Base-by-base conservation (phyloP, 2,329 filamentous ascomycete genomes). In the Madurella mycetomatis region DNA sequence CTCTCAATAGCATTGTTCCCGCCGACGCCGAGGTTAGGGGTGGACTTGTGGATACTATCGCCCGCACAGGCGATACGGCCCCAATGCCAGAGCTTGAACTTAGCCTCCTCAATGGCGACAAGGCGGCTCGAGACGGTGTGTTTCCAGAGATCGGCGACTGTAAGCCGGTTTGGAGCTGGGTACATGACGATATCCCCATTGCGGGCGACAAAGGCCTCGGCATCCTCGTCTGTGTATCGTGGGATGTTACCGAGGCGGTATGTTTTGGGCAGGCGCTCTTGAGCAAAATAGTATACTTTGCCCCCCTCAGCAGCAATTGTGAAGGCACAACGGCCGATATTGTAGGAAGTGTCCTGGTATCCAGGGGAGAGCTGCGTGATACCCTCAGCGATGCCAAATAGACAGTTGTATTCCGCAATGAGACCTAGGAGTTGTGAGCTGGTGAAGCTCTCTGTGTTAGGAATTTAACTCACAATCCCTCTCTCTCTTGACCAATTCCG, bases 1-100 rank as follows among this genome's bases (percentile, higher is more conserved):
- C 49, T 59, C 46, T 62, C 60, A 25, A 62, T 56, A 16, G 53
- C 60, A 12, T 34, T 15, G 41, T 62, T 62, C 2, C 56, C 60
- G 17, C 60, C 60, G 16, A 47, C 17, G 1, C 58, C 60, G 13
- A 62, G 37, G 43, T 60, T 60, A 13, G 58, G 60, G 1, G 60
- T 62, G 8, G 50, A 30, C 41, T 62, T 62, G 47, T 62, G 60
- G 43, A 60, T 49, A 30, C 52, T 53, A 32, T 62, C 60, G 11
- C 60, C 60, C 2, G 43, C 51, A 9, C 58, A 60, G 13, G 16
- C 56, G 25, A 62, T 58, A 17, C 60, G 53, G 9, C 58, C 60
- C 41, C 51, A 56, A 13, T 58, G 52, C 60, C 60, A 62, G 9
- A 59, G 41, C 34, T 56, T 45, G 53, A 59, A 60, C 41, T 50